phyloP scores from a whole-genome alignment of 2,329 filamentous ascomycete genomes.

The Botryotinia narcissicola region DNA sequence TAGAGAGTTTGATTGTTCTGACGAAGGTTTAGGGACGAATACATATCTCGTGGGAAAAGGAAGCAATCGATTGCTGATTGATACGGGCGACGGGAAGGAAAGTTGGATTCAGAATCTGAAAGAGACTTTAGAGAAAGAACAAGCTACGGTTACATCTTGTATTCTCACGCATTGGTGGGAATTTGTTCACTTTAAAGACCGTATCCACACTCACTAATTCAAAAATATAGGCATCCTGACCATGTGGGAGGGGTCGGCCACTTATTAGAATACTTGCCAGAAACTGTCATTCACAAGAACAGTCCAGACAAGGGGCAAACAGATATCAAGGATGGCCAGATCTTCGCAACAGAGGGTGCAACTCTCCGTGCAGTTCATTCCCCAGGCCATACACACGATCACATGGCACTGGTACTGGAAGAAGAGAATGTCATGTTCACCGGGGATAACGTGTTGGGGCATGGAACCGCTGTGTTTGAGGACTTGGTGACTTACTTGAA shows the following conservation, averaged over 20 bases:
- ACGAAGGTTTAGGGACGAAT: slow-evolving; percentile 75
- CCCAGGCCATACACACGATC: slow-evolving; percentile 78
- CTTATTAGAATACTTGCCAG: slow-evolving; percentile 61
- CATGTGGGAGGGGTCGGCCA: slow-evolving; percentile 76
- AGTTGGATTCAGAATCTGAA: slow-evolving; percentile 69
- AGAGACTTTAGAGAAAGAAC: slow-evolving; percentile 62
- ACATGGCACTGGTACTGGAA: slow-evolving; percentile 73
- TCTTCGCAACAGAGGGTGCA: slow-evolving; percentile 56
- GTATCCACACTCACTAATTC: not conserved
- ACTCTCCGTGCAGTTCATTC: slow-evolving; percentile 65
- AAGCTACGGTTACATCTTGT: slow-evolving; percentile 64
- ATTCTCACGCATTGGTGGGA: slow-evolving; percentile 81
- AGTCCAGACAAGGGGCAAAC: slow-evolving; percentile 52
- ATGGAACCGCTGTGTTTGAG: slow-evolving; percentile 84
- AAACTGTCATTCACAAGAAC: slow-evolving; percentile 64
- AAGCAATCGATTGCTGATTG: slow-evolving; percentile 71
- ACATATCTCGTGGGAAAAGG: slow-evolving; percentile 89
- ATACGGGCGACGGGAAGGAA: slow-evolving; percentile 76
- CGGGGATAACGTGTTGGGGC: slow-evolving; percentile 83
- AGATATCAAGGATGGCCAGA: slow-evolving; percentile 55
- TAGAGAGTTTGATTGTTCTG: not conserved
- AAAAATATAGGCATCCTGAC: slow-evolving; percentile 60
- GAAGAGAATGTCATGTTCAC: slow-evolving; percentile 85
- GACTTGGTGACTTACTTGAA: slow-evolving; percentile 66
- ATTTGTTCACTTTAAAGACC: not conserved